Base-by-base conservation (phyloP, 2,329 filamentous ascomycete species). In the Penicillium capsulatum region DNA sequence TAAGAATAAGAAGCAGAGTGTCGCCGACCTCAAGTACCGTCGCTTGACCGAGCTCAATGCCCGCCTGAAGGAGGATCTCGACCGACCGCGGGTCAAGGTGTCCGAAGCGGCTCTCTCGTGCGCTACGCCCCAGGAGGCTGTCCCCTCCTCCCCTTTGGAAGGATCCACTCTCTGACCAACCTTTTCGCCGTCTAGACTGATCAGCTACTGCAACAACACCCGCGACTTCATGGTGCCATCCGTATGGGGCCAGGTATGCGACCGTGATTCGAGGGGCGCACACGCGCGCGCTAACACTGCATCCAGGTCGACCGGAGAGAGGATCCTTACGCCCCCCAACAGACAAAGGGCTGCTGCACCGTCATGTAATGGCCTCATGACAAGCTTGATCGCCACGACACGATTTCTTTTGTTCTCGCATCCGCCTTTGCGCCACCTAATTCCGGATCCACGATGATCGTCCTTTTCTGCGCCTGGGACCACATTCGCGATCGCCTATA, bases 181-280 rank as follows among this genome's bases (percentile, higher is more conserved):
- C 31, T 30, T 16, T 24, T 36, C 36, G 30, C 42, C 36, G 19
- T 43, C 51, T 62, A 98, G 92, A 68, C 86, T 97, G 67, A 97
- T 97, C 67, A 86, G 88, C 57, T 97, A 97, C 74, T 97, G 91
- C 71, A 94, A 94, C 70, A 90, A 87, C 69, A 96, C 92, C 57
- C 86, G 91, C 69, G 92, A 98, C 68, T 97, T 94, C 74, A 97
- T 98, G 92, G 90, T 97, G 41, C 90, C 90, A 36, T 94, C 89
- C 38, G 86, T 94, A 67, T 98, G 92, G 92, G 91, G 91, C 55
- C 80, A 83, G 46, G 79, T 82, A 72, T 58, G 60, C 53, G 47
- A 50, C 44, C 44, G 35, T 35, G 35, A 30, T 27, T 17, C 31
- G 33, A 37, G 32, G 44, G 34, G 26, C 22, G 32, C 38, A 31